These are phyloP conservation scores for Talaromyces funiculosus DNA, from an alignment of 2,329 filamentous ascomycete genomes.

Conservation along the genomic window DNA sequence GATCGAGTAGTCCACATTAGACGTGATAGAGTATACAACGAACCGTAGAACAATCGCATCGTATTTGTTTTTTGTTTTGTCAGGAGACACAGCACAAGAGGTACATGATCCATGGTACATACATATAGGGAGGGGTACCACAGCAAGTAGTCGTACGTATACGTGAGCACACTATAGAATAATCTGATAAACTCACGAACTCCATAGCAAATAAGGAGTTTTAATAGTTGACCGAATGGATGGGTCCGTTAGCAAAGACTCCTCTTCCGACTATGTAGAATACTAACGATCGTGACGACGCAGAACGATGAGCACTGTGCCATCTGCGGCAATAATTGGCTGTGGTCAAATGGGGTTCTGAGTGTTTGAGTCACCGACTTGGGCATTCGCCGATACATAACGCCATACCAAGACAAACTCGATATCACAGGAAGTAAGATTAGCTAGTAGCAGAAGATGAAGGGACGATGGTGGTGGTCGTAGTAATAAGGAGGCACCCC, in stretches of 20 bases:
- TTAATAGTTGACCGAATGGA: neutral
- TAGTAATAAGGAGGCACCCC: conserved; percentile 1
- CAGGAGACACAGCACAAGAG: neutral
- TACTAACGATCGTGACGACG: neutral
- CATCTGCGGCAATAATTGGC: neutral
- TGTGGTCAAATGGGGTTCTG: neutral
- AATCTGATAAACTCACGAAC: neutral
- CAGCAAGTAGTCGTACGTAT: neutral
- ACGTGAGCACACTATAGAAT: neutral
- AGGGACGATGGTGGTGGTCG: neutral
- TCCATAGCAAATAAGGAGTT: neutral
- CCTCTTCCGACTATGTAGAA: neutral
- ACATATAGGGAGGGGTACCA: neutral
- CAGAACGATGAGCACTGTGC: neutral
- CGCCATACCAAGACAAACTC: neutral
- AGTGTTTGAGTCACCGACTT: neutral
- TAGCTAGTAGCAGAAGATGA: neutral
- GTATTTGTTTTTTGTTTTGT: neutral
- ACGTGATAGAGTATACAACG: neutral
- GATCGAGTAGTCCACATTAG: neutral
- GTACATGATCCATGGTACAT: neutral
- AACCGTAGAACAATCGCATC: neutral
- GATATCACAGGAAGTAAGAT: neutral
- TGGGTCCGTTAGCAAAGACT: neutral
- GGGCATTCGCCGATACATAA: neutral